phyloP scores from a whole-genome alignment of 2,329 filamentous ascomycete genomes.

The Colletotrichum spaethianum region DNA sequence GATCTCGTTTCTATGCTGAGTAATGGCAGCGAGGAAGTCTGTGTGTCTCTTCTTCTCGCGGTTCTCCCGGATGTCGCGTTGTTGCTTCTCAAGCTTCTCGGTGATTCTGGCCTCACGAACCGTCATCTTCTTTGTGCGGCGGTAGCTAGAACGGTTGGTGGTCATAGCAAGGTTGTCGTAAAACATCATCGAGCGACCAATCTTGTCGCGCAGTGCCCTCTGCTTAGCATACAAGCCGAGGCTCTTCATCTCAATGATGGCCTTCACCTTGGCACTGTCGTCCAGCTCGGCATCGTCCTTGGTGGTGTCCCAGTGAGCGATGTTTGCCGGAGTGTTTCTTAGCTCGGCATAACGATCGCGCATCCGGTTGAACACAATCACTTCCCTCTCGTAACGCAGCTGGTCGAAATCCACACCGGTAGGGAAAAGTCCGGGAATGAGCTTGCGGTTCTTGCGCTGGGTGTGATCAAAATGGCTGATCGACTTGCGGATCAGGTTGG shows the following conservation, averaged over 20 bases:
- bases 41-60: slow-evolving; percentile 98
- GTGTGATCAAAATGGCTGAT: slow-evolving; percentile 88
- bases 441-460: slow-evolving; percentile 80
- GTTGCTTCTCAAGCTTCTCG: slow-evolving; percentile 99
- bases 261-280: slow-evolving; percentile 87
- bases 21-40: slow-evolving; percentile 90
- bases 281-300: slow-evolving; percentile 79
- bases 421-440: slow-evolving; percentile 91
- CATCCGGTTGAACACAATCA: slow-evolving; percentile 91
- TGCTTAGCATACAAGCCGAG: slow-evolving; percentile 91
- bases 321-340: slow-evolving; percentile 85
- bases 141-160: slow-evolving; percentile 90
- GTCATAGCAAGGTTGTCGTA: slow-evolving; percentile 98
- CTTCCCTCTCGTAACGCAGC: slow-evolving; percentile 87
- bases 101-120: slow-evolving; percentile 96
- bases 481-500: slow-evolving; percentile 62
- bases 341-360: slow-evolving; percentile 87
- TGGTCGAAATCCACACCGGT: slow-evolving; percentile 90
- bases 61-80: slow-evolving; percentile 94
- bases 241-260: slow-evolving; percentile 96
- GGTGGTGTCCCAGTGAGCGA: slow-evolving; percentile 88
- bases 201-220: slow-evolving; percentile 85
- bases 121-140: slow-evolving; percentile 97
- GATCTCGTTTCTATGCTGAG: slow-evolving; percentile 86
- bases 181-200: slow-evolving; percentile 93